These are phyloP conservation scores for Lecanicillium sp. DNA, from an alignment of 2,329 filamentous ascomycete genomes.

Conservation along the genomic window DNA sequence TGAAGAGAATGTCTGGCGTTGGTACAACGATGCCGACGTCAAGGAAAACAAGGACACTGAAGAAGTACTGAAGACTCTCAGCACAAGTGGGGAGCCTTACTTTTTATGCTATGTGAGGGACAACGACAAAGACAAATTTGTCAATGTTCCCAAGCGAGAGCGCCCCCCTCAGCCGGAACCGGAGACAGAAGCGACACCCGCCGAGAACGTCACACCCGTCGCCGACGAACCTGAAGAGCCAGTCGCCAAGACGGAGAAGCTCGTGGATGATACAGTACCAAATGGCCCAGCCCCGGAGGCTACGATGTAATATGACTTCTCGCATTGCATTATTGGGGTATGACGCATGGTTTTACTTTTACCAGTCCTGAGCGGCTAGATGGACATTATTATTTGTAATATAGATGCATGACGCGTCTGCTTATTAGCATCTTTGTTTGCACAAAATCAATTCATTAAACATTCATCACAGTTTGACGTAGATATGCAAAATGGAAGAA, in stretches of 20 bases:
- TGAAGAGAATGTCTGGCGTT: constrained; percentile 73
- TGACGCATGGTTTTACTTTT: too few species aligned
- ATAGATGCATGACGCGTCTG: constrained; percentile 1
- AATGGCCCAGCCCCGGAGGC: too few species aligned
- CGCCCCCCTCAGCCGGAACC: constrained; percentile 7
- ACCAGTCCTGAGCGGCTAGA: not conserved
- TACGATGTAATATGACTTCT: too few species aligned
- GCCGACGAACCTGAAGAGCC: constrained; percentile 10
- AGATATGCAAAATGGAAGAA: too few species aligned
- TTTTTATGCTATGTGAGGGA: constrained; percentile 79
- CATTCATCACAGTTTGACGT: too few species aligned
- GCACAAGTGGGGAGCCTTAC: constrained; percentile 68
- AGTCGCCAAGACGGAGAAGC: constrained; percentile 14
- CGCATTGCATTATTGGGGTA: too few species aligned
- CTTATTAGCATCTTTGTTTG: not conserved
- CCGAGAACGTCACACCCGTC: not conserved
- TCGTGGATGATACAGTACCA: not conserved
- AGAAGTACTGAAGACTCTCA: constrained; percentile 64
- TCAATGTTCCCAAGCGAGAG: constrained; percentile 39
- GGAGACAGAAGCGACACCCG: not conserved
- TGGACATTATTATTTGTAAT: not conserved
- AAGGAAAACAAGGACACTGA: constrained; percentile 58
- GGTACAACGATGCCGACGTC: constrained; percentile 87
- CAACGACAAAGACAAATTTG: constrained; percentile 50
- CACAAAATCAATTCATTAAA: not conserved